These are phyloP conservation scores for Metarhizium robertsii DNA, from an alignment of 2,329 filamentous ascomycete species.

Conservation along the genomic window DNA sequence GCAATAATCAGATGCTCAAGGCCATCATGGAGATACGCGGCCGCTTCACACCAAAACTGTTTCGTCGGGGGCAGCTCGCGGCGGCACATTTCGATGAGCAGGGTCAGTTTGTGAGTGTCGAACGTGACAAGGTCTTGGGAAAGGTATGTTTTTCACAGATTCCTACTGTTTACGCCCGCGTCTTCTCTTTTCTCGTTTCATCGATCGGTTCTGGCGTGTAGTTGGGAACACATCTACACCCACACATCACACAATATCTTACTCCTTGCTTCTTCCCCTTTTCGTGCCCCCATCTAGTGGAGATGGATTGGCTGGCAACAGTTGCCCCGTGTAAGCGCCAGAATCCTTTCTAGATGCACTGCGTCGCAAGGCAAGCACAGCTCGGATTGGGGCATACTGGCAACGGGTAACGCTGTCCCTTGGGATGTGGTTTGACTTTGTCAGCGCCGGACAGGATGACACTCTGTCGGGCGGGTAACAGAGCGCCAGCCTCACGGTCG, in stretches of 20 bases:
- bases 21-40: slow-evolving; percentile 94
- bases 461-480: not conserved
- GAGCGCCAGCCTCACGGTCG: not conserved
- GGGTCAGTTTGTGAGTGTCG: slow-evolving; percentile 74
- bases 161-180: slow-evolving; percentile 6
- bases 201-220: not conserved
- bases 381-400: not conserved
- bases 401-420: too few relatives aligned
- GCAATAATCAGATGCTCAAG: slow-evolving; percentile 97
- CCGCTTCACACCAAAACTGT: slow-evolving; percentile 80
- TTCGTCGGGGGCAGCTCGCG: slow-evolving; percentile 71
- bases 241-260: not conserved
- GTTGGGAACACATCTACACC: not conserved
- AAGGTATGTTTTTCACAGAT: slow-evolving; percentile 46
- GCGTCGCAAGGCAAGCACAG: not conserved
- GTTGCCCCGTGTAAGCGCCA: not conserved
- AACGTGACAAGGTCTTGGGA: slow-evolving; percentile 78
- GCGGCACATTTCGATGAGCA: slow-evolving; percentile 75
- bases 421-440: not conserved
- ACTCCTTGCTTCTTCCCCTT: not conserved
- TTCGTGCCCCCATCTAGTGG: slow-evolving; percentile 5
- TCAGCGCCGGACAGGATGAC: not conserved
- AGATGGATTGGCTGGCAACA: not conserved
- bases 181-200: not conserved
- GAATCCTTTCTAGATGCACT: not conserved